Conservation (phyloP, 2,329 filamentous ascomycete genomes). For the Immersiporthe knoxdaviesiana region DNA sequence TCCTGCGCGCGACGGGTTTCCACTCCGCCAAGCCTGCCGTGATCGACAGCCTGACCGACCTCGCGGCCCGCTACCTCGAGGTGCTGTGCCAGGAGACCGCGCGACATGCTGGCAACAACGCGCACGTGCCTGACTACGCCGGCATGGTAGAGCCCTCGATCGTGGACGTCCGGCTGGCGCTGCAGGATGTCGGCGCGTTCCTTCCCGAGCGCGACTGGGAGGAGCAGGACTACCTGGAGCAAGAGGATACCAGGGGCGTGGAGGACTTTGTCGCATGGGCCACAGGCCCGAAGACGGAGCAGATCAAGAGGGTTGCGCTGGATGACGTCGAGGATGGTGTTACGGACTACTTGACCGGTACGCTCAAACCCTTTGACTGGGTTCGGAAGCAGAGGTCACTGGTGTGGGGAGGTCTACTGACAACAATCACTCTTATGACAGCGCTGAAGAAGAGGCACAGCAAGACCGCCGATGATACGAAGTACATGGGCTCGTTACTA, state of each 20-base stretch:
- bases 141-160: conserved; percentile 59
- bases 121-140: conserved; percentile 65
- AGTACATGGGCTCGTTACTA: conserved; percentile 82
- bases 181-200: conserved; percentile 79
- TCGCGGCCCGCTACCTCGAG: conserved; percentile 79
- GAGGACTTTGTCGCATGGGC: conserved; percentile 82
- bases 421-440: conserved; percentile 37
- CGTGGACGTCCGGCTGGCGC: conserved; percentile 81
- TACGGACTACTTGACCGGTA: conserved; percentile 72
- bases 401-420: not conserved
- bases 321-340: conserved; percentile 62
- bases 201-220: conserved; percentile 67
- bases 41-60: conserved; percentile 84
- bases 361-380: conserved; percentile 32
- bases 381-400: not conserved
- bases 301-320: conserved; percentile 82
- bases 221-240: conserved; percentile 69
- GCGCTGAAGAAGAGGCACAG: conserved; percentile 90
- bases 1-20: conserved; percentile 89
- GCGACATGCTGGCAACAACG: conserved; percentile 70
- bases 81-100: conserved; percentile 75
- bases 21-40: conserved; percentile 80
- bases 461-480: conserved; percentile 83
- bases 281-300: conserved; percentile 70
- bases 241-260: conserved; percentile 79